A percentile compares a stretch with the other conserved stretches of the same genome.
Conservation (phyloP, 768 basidiomycete species). For the Boletus edulis region DNA sequence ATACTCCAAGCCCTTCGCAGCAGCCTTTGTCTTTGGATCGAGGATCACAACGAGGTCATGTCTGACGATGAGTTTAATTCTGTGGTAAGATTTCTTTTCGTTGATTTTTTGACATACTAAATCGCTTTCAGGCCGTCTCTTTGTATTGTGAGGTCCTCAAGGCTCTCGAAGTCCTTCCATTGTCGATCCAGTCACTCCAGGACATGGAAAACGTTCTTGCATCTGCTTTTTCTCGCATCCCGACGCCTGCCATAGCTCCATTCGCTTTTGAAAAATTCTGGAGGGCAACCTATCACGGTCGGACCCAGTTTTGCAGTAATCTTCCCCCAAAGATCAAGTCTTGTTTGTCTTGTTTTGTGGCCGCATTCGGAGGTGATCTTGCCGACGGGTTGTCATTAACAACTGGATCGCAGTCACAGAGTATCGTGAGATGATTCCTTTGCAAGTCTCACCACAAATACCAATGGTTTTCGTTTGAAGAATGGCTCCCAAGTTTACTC, state of each 20-base stretch:
- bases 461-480: slow-evolving; percentile 20
- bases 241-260: slow-evolving; percentile 47
- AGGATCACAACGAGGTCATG: slow-evolving; percentile 42
- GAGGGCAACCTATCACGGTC: slow-evolving; percentile 52
- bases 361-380: slow-evolving; percentile 48
- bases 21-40: slow-evolving; percentile 51
- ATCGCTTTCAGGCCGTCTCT: slow-evolving; percentile 23
- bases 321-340: slow-evolving; percentile 45
- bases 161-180: slow-evolving; percentile 36
- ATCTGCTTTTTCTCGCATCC: slow-evolving; percentile 50
- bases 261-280: slow-evolving; percentile 56
- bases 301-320: slow-evolving; percentile 31
- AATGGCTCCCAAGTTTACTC: slow-evolving; percentile 1
- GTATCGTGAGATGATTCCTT: slow-evolving; percentile 25
- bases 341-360: slow-evolving; percentile 45
- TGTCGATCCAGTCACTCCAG: slow-evolving; percentile 40
- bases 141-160: slow-evolving; percentile 48
- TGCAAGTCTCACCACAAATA: slow-evolving; percentile 5
- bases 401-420: slow-evolving; percentile 36
- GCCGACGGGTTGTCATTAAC: slow-evolving; percentile 41
- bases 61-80: slow-evolving; percentile 44
- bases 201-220: slow-evolving; percentile 45
- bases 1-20: slow-evolving; percentile 38
- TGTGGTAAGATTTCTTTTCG: slow-evolving; percentile 38
- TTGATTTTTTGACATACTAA: background rate